Conservation (phyloP, 2,329 filamentous ascomycete species). For the Neocatenulostroma microsporum region DNA sequence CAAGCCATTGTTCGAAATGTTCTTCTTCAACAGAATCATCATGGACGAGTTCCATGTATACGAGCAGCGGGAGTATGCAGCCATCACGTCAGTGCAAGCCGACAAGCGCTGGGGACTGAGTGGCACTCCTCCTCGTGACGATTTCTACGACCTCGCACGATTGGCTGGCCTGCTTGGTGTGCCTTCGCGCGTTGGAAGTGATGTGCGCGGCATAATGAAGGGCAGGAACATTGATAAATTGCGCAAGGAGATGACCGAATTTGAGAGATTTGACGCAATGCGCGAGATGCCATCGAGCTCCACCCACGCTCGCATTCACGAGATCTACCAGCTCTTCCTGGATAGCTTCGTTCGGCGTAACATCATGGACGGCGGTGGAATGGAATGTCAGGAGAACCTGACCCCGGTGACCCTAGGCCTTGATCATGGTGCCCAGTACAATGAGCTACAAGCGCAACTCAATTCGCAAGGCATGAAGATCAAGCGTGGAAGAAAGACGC, state of each 20-base stretch:
- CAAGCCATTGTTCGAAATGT: conserved; percentile 47
- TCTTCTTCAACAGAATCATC: conserved; percentile 52
- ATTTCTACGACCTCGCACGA: conserved; percentile 52
- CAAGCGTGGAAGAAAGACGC: too few relatives aligned
- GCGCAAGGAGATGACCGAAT: conserved; percentile 38
- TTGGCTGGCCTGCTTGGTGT: conserved; percentile 51
- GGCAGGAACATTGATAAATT: conserved; percentile 37
- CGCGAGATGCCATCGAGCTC: conserved; percentile 42
- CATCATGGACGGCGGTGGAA: conserved; percentile 30
- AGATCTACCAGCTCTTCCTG: conserved; percentile 49
- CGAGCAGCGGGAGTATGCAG: conserved; percentile 35
- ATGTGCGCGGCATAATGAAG: conserved; percentile 37
- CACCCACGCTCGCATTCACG: conserved; percentile 46
- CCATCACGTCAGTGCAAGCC: conserved; percentile 41
- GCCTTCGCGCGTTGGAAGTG: conserved; percentile 48
- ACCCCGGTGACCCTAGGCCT: conserved; percentile 38
- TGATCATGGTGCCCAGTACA: conserved; percentile 46
- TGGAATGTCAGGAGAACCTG: conserved; percentile 39
- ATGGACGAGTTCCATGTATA: conserved; percentile 59
- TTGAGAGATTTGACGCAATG: conserved; percentile 51
- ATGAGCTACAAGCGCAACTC: conserved; percentile 48
- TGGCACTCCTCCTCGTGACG: conserved; percentile 51
- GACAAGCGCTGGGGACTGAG: conserved; percentile 55
- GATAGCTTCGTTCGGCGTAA: conserved; percentile 44
- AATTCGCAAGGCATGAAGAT: conserved; percentile 36